Evolutionary conservation across 495 filamentous ascomycete species (phyloP), one percentile per base, ranked within the genome.

Genomic region (Aspergillus carlsbadensis): DNA sequence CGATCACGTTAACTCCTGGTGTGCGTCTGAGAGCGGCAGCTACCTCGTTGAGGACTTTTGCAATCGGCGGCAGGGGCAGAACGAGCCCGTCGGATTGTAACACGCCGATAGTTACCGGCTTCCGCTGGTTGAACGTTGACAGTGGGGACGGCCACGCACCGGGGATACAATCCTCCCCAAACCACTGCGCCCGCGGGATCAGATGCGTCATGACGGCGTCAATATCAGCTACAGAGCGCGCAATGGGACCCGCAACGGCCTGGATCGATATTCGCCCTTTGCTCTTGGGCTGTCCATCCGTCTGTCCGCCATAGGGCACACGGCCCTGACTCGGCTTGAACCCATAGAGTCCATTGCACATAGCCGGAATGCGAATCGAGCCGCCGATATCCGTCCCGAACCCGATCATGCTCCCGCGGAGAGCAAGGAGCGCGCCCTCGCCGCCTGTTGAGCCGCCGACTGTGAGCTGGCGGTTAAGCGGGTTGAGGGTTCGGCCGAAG

Each of bases 351-450:
- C 81, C 82, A 44, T 78, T 75, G 54, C 80, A 85, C 63, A 83
- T 79, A 0, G 82, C 80, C 0, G 85, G 85, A 20, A 87, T 76
- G 4, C 84, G 70, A 21, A 87, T 79, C 6, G 78, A 82, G 5
- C 87, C 87, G 1, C 87, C 87, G 21, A 84, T 81, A 42, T 86
- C 82, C 0, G 85, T 87, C 2, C 87, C 87, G 49, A 90, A 81
- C 3, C 88, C 88, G 4, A 89, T 68, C 61, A 82, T 77, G 10
- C 77, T 79, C 1, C 87, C 87, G 17, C 78, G 70, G 58, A 89
- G 73, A 15, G 79, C 85, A 20, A 88, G 49, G 33, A 90, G 66
- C 0, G 78, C 86, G 5, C 78, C 86, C 64, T 91, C 88, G 17
- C 88, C 88, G 18, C 87, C 86, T 0, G 82, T 80, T 24, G 80